Percentiles rank a stretch among this genome's conserved stretches.
These are phyloP conservation scores for Cenchrus americanus DNA, from an alignment of 176 grass and related monocot genomes.

Conservation along the genomic window DNA sequence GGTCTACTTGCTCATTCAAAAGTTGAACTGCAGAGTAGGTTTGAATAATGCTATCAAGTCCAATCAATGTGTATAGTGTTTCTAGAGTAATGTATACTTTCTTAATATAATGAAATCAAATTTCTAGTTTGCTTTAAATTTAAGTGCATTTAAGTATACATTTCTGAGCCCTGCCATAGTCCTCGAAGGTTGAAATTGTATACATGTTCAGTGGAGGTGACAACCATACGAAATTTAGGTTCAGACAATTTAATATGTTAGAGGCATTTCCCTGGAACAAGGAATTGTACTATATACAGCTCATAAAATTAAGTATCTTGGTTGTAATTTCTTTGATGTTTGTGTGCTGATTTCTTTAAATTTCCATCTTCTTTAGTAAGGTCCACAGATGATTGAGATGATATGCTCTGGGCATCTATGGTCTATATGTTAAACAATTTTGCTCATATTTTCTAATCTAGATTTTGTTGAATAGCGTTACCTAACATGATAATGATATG, in stretches of 20 bases:
- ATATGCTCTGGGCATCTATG: neutral
- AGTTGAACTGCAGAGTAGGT: neutral
- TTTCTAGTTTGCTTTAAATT: slow-evolving; percentile 15
- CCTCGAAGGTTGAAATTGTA: neutral
- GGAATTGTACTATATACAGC: neutral
- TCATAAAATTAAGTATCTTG: neutral
- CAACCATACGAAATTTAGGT: neutral
- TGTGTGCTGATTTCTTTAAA: neutral
- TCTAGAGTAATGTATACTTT: neutral
- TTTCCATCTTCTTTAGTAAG: neutral
- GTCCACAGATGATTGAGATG: neutral
- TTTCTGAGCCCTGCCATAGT: slow-evolving; percentile 6
- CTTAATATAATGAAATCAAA: neutral
- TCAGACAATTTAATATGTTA: neutral
- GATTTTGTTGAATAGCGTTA: neutral
- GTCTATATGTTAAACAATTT: slow-evolving; percentile 5
- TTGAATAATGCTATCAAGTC: neutral
- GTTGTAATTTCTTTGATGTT: neutral
- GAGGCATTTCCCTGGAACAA: neutral
- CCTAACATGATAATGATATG: neutral
- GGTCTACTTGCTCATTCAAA: neutral
- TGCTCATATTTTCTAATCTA: neutral
- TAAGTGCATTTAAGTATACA: slow-evolving; percentile 1
- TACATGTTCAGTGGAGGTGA: neutral
- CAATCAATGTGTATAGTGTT: neutral